Percentiles rank a stretch among this genome's conserved stretches.
Evolutionary conservation across 2,329 filamentous ascomycete genomes (phyloP).

Genomic region (Knufia petricola): DNA sequence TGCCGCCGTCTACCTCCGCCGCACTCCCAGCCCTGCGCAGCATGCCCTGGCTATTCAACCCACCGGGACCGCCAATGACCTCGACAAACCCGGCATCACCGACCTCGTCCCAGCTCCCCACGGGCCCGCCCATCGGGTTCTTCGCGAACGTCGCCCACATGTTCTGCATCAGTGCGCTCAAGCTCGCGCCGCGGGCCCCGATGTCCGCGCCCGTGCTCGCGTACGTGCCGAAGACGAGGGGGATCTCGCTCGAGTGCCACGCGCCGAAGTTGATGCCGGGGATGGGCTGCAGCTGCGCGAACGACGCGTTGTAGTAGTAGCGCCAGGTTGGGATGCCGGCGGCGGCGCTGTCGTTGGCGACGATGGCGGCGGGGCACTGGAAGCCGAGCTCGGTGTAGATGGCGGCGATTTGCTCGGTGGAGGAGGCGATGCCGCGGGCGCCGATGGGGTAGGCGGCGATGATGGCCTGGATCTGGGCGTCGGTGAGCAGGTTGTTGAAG

Average conservation of each 20-base stretch:
- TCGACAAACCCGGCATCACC: too few species aligned
- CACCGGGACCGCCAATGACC: too few species aligned
- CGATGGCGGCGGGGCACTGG: constrained; percentile 17
- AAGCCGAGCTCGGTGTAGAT: constrained; percentile 22
- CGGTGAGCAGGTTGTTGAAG: background rate
- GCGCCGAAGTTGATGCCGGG: constrained; percentile 20
- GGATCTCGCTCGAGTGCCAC: constrained; percentile 30
- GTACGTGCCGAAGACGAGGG: constrained; percentile 26
- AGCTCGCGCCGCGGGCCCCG: background rate
- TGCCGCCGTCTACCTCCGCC: too few species aligned
- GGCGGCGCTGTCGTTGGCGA: constrained; percentile 15
- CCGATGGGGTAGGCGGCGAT: constrained; percentile 14
- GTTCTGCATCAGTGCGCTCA: constrained; percentile 23
- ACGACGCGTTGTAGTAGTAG: constrained; percentile 27
- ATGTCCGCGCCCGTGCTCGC: constrained; percentile 6
- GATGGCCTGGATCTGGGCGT: constrained; percentile 6
- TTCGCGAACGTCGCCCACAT: background rate
- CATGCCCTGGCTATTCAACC: too few species aligned
- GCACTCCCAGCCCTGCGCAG: too few species aligned
- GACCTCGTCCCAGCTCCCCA: too few species aligned
- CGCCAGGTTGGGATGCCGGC: constrained; percentile 23
- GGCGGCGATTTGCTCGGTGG: constrained; percentile 12
- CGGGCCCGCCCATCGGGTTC: too few species aligned
- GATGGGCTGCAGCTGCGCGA: constrained; percentile 22
- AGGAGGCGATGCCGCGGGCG: constrained; percentile 10